Evolutionary conservation across 768 basidiomycete genomes (phyloP).

Genomic region (Cubamyces sp.): DNA sequence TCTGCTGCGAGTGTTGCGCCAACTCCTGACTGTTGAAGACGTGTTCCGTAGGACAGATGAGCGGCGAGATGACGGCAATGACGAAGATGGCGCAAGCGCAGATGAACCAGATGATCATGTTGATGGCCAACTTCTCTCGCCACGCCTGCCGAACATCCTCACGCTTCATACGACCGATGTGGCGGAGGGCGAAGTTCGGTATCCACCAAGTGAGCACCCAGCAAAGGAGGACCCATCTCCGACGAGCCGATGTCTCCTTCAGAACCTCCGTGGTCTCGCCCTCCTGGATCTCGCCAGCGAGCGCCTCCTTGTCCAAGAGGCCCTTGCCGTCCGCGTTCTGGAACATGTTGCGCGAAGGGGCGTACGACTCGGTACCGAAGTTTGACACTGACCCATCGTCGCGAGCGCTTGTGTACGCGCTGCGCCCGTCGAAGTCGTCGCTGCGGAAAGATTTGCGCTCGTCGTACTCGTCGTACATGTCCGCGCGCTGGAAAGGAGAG

Average conservation of each 20-base stretch:
- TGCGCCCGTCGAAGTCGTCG: conserved; percentile 82
- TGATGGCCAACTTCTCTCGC: conserved; percentile 95
- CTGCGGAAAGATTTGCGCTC: conserved; percentile 73
- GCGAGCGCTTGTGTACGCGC: conserved; percentile 74
- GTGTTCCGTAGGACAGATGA: conserved; percentile 96
- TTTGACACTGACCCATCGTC: conserved; percentile 83
- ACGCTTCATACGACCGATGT: conserved; percentile 91
- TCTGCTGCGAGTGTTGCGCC: conserved; percentile 62
- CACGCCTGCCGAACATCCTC: conserved; percentile 93
- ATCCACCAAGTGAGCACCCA: conserved; percentile 94
- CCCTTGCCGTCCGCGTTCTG: conserved; percentile 77
- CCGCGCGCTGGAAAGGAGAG: conserved; percentile 79
- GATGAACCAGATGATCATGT: conserved; percentile 94
- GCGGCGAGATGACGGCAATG: conserved; percentile 80
- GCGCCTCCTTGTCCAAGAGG: conserved; percentile 76
- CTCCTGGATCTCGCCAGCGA: conserved; percentile 85
- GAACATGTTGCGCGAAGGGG: conserved; percentile 96
- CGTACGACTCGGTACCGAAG: conserved; percentile 91
- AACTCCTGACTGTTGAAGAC: conserved; percentile 85
- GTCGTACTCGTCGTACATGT: conserved; percentile 76
- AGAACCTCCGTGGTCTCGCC: conserved; percentile 88
- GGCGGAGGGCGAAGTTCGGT: conserved; percentile 69
- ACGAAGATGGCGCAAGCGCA: conserved; percentile 91
- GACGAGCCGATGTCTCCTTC: conserved; percentile 78
- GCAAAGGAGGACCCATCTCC: conserved; percentile 86